Evolutionary conservation across 192 early-diverging fungal species (phyloP).

Genomic region (Entrophospora sp.): DNA sequence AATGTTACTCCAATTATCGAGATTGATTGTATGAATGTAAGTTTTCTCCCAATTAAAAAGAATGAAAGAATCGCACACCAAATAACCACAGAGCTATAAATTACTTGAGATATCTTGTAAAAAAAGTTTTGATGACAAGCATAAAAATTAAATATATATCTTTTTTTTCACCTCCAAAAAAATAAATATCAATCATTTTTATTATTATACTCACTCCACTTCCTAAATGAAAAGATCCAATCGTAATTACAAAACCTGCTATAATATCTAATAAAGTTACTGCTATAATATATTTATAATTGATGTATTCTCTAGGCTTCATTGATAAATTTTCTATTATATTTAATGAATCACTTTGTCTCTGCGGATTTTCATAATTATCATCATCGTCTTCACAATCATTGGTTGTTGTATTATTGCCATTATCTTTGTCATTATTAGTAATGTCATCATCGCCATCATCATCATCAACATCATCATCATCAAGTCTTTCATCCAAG

Average conservation of each 20-base stretch:
- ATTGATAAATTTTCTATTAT: no score
- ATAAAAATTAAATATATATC: not conserved
- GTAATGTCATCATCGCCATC: constrained; percentile 21
- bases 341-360: constrained; percentile 24
- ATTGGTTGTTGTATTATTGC: no score
- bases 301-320: constrained; percentile 24
- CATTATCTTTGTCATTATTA: constrained; percentile 16
- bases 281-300: constrained; percentile 24
- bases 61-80: constrained; percentile 54
- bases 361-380: not conserved
- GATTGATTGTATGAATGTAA: constrained; percentile 41
- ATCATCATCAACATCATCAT: no score
- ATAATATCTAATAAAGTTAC: constrained; percentile 41
- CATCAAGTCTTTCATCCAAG: constrained; percentile 13
- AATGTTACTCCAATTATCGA: constrained; percentile 44
- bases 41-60: constrained; percentile 39
- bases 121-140: constrained; percentile 7
- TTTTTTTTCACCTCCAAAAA: not conserved
- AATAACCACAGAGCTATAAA: constrained; percentile 52
- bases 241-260: constrained; percentile 43
- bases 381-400: no score
- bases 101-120: constrained; percentile 51
- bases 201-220: constrained; percentile 39
- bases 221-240: constrained; percentile 49
- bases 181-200: not conserved